Conservation (phyloP, 768 basidiomycete species). For the Suillus subalutaceus region DNA sequence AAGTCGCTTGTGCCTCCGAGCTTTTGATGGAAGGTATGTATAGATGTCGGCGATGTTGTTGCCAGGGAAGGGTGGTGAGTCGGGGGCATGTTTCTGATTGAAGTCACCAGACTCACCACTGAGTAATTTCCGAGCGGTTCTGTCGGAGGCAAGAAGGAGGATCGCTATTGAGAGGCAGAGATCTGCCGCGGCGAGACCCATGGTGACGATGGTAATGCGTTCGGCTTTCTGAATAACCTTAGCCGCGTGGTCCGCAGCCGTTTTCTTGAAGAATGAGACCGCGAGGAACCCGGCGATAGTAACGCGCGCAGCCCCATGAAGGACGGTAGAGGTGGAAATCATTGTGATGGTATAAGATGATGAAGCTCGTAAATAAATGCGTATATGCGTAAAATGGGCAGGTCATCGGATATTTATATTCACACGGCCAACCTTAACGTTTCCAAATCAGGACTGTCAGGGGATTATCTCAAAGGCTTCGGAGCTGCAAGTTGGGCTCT, state of each 20-base stretch:
- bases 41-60: not conserved
- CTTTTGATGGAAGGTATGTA: not conserved
- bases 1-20: not conserved
- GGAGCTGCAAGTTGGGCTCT: no score
- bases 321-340: not conserved
- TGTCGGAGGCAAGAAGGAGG: not conserved
- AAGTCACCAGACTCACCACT: no score
- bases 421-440: no score
- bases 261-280: not conserved
- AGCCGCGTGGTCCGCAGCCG: not conserved
- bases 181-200: not conserved
- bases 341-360: not conserved
- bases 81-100: not conserved
- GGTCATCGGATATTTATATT: no score
- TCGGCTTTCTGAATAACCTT: not conserved
- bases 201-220: not conserved
- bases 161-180: not conserved
- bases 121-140: not conserved
- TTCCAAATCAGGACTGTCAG: no score
- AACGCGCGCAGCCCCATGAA: not conserved
- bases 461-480: no score
- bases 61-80: not conserved
- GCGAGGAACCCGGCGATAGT: not conserved
- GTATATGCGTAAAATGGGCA: no score
- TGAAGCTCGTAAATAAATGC: not conserved